Conservation (phyloP, 805 yeast genomes). For the Torulaspora indica region DNA sequence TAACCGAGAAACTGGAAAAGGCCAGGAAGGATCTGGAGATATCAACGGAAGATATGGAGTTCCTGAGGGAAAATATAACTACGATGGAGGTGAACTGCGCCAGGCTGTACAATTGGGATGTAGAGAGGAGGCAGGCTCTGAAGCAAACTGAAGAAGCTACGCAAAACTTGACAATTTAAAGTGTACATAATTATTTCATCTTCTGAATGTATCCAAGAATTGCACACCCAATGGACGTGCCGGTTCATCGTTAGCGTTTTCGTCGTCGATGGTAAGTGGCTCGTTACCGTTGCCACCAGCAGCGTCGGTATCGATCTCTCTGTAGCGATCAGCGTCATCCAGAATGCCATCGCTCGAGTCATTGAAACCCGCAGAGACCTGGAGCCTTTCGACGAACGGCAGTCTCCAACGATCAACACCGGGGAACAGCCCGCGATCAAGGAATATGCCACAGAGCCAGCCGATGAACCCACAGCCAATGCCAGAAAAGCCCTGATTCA, state of each 20-base stretch:
- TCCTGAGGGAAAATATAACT: conserved; percentile 84
- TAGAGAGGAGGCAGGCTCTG: conserved; percentile 55
- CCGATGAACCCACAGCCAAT: conserved; percentile 40
- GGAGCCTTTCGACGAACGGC: conserved; percentile 28
- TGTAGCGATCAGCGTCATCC: conserved; percentile 33
- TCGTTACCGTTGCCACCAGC: conserved; percentile 12
- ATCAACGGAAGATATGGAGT: conserved; percentile 85
- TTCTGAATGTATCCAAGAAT: conserved; percentile 55
- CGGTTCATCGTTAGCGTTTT: conserved; percentile 52
- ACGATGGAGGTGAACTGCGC: conserved; percentile 98
- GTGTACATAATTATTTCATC: conserved; percentile 23
- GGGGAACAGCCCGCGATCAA: conserved; percentile 43
- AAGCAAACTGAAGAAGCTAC: conserved; percentile 44
- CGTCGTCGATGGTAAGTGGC: conserved; percentile 24
- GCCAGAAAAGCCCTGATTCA: conserved; percentile 44
- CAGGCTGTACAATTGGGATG: conserved; percentile 84
- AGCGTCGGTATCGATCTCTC: conserved; percentile 19
- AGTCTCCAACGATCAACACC: conserved; percentile 37
- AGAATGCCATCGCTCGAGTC: conserved; percentile 13
- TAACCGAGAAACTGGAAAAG: conserved; percentile 54
- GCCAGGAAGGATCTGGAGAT: conserved; percentile 54
- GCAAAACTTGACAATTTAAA: conserved; percentile 33
- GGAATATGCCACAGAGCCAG: conserved; percentile 42
- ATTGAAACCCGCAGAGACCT: conserved; percentile 13
- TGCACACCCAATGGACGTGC: conserved; percentile 58